Base-by-base conservation (phyloP, 2,329 filamentous ascomycete species). In the Stagonosporopsis chrysanthemi region DNA sequence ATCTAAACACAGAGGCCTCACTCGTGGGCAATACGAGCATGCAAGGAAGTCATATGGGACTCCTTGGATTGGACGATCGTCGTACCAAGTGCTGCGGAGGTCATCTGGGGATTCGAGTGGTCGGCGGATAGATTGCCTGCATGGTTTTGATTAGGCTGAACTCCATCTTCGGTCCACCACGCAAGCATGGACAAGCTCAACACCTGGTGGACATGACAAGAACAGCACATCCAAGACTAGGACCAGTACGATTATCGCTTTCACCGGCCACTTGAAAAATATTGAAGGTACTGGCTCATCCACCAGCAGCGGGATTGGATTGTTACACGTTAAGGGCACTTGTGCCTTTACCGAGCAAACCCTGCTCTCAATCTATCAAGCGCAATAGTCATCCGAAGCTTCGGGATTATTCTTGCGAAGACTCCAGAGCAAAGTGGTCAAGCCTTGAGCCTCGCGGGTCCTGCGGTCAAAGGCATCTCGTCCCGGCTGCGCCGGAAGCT, bases 401-500 rank as follows among this genome's bases (percentile, higher is more conserved):
- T 65, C 53, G 67, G 70, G 54, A 67, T 64, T 61, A 59, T 61
- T 59, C 56, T 56, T 68, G 52, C 58, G 56, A 63, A 63, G 57
- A 61, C 62, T 58, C 55, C 58, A 64, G 55, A 56, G 44, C 47
- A 52, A 43, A 42, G 42, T 52, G 44, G 51, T 50, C 65, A 62
- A 68, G 62, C 65, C 58, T 67, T 57, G 58, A 58, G 40, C 46
- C 51, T 36, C 57, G 56, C 59, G 65, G 53, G 64, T 62, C 62
- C 66, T 61, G 49, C 45, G 48, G 56, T 58, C 51, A 41, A 46
- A 58, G 72, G 73, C 62, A 70, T 62, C 62, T 62, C 72, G 68
- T 74, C 72, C 73, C 73, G 73, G 66, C 61, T 67, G 55, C 63
- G 67, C 73, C 73, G 73, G 58, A 64, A 67, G 57, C 52, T 62